Percentiles rank a stretch among this genome's conserved stretches.
Evolutionary conservation across 176 grass and related monocot species (phyloP).

Genomic region (Triticum monococcum): DNA sequence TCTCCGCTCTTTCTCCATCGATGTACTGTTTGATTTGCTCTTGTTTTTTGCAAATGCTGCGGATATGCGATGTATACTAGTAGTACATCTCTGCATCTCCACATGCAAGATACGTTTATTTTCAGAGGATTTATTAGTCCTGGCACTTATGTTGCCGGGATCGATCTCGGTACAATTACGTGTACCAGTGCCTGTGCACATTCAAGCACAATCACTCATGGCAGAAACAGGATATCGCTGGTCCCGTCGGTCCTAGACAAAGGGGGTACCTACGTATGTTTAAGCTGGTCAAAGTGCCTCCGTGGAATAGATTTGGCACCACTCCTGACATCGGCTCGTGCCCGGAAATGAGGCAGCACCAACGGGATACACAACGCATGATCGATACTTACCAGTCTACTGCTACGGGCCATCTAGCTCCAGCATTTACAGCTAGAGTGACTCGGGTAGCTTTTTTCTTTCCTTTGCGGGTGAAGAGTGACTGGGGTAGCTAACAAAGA

Average conservation of each 20-base stretch:
- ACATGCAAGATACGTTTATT: background rate
- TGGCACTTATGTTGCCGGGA: background rate
- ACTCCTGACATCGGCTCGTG: background rate
- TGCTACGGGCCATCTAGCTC: too few species aligned
- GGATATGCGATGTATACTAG: too few species aligned
- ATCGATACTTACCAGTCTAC: background rate
- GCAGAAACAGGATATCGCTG: background rate
- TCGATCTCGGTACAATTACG: background rate
- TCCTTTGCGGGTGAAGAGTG: too few species aligned
- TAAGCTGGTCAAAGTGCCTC: background rate
- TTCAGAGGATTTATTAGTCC: background rate
- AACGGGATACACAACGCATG: background rate
- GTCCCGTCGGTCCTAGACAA: background rate
- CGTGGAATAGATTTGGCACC: background rate
- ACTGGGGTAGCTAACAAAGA: too few species aligned
- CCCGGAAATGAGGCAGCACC: background rate
- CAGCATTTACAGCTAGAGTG: too few species aligned
- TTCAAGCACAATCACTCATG: background rate
- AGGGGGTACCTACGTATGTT: background rate
- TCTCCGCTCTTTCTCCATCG: too few species aligned
- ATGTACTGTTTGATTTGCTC: too few species aligned
- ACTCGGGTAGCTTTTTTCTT: too few species aligned
- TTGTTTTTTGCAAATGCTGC: too few species aligned
- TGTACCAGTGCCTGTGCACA: background rate
- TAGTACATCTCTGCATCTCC: too few species aligned